Evolutionary conservation across 257 asterid species (phyloP), one percentile per base, ranked within the genome.

Genomic region (Echites panduratus): DNA sequence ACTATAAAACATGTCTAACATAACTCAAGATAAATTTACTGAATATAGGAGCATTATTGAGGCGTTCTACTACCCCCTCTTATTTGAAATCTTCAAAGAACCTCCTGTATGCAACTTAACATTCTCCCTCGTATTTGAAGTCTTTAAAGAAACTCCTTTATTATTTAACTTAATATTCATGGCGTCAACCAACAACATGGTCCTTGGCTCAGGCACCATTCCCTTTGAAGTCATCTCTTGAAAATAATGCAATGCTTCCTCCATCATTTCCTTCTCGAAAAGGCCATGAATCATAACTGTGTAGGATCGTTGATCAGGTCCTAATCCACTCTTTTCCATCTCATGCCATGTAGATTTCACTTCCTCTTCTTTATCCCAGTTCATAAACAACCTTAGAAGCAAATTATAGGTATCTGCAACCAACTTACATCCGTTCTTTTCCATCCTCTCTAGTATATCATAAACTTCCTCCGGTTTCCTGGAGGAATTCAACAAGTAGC

Each of bases 291-390:
- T 59, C 76, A 90, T 70, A 64, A 93, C 78, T 9, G 95, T 85
- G 73, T 90, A 93, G 11, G 97, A 89, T 65, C 96, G 75, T 14
- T 61, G 87, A 77, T 93, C 96, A 0, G 90, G 95, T 67, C 97
- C 98, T 26, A 50, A 14, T 20, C 98, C 89, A n/a, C 76, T 78
- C 83, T 72, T 87, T 70, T 86, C 89, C 96, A 93, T 90, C 72
- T 85, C 98, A 44, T 75, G 76, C 98, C 97, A 93, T 48, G 69
- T 72, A 14, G 41, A 12, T 68, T 68, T 77, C 74, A 73, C 84
- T 73, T 86, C 74, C 40, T 72, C 81, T 45, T 73, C 80, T 45
- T 84, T 79, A 50, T 80, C 91, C 97, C 93, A 90, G 10, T 71
- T 74, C 93, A 89, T 81, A 67, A 79, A 90, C 90, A 90, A 77